phyloP scores from a whole-genome alignment of 2,329 filamentous ascomycete genomes.

The Fusarium sp. region DNA sequence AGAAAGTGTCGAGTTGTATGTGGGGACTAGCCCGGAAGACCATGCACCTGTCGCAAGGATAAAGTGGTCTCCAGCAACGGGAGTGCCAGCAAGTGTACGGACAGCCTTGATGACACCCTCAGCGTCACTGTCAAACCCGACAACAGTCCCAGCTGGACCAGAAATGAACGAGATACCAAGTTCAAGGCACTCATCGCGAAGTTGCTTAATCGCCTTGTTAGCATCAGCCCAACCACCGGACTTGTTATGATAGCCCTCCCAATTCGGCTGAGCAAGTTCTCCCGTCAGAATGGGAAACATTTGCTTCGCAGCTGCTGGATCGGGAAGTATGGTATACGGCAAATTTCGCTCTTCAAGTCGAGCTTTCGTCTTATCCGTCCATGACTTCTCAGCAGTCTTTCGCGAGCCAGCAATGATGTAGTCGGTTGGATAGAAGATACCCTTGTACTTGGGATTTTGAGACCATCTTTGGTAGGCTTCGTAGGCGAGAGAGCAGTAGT shows the following conservation, averaged over 20 bases:
- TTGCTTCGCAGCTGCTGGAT: neutral
- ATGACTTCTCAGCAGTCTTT: neutral
- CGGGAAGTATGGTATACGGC: constrained; percentile 6
- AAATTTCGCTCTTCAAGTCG: constrained; percentile 15
- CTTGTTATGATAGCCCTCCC: constrained; percentile 27
- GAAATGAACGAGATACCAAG: constrained; percentile 27
- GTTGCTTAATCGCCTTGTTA: constrained; percentile 28
- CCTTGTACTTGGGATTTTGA: constrained; percentile 20
- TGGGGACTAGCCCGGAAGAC: constrained; percentile 10
- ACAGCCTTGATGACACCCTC: constrained; percentile 1
- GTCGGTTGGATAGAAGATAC: constrained; percentile 15
- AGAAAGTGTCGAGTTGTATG: constrained; percentile 29
- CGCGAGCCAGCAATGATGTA: constrained; percentile 20
- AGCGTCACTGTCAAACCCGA: constrained; percentile 8
- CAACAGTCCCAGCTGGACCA: constrained; percentile 25
- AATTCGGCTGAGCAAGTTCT: constrained; percentile 18
- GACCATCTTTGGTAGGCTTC: constrained; percentile 34
- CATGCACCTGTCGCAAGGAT: constrained; percentile 32
- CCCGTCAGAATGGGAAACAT: constrained; percentile 18
- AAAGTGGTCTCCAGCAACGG: constrained; percentile 19
- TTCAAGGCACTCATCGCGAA: constrained; percentile 32
- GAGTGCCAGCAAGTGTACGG: neutral
- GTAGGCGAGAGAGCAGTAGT: constrained; percentile 68
- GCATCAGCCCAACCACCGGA: constrained; percentile 37
- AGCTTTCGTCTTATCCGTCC: constrained; percentile 31